Evolutionary conservation across 106 monocot genomes (phyloP), one percentile per base, ranked within the genome.

Genomic region (Vanilla planifolia): DNA sequence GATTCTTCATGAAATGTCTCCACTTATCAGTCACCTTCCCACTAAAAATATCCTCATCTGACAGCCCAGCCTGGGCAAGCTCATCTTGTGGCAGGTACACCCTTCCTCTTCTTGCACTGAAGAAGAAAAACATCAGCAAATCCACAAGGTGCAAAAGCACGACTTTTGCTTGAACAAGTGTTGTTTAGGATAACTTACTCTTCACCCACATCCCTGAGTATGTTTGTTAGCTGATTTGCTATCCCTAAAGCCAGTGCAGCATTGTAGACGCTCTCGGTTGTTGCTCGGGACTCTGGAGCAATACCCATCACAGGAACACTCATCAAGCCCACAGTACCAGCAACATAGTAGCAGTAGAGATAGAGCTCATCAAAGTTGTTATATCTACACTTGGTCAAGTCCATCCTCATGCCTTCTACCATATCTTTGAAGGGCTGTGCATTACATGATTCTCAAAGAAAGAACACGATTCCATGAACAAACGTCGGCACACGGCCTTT

Each of bases 1-100:
- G 96, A 19, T 45, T 79, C 48, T 75, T 91, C 96, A 98, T 98
- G 79, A 98, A 98, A 23, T 48, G 79, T 63, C 88, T 84, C 96
- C 96, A 98, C 68, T 63, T 76, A 30, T 98, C 81, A 0, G 81
- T 98, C 55, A 98, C 96, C 48, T 65, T 88, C n/a, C 96, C 87
- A 0, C 67, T 66, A 59, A 96, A 91, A 7, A 96, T 79, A 55
- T 96, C 96, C 23, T 91, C 84, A 2, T 96, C 96, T 2, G 84
- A 84, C 28, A 96, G 73, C 17, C 96, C 96, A 0, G 76, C 78
- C 41, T 66, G 69, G 14, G 78, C 79, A 22, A 96, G 90, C 61
- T 96, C 95, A 65, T 96, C 95, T 55, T 79, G 95, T 19, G 95
- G 95, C 15, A 96, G 63, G 57, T 96, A 96, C 9, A 96, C 73